Conservation (phyloP, 257 asterid species). For the Solanum phureja region DNA sequence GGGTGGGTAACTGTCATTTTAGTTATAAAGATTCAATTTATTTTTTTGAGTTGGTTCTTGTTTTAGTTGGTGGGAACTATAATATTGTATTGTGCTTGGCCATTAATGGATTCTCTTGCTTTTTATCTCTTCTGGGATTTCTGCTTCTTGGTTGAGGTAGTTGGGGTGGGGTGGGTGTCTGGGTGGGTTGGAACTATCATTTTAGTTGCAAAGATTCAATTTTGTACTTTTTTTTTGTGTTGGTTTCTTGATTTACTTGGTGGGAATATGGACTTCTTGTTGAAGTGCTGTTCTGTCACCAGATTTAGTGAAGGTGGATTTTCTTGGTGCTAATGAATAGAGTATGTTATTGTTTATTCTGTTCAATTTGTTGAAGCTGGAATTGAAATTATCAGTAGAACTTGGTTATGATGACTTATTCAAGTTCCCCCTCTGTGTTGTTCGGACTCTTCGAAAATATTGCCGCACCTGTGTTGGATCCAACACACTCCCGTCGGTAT, state of each 20-base stretch:
- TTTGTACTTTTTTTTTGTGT: not conserved
- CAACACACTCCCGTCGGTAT: not conserved
- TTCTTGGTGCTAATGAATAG: slow-evolving; percentile 7
- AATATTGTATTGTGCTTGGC: not conserved
- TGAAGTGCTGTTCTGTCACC: not conserved
- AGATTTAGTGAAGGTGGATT: slow-evolving; percentile 1
- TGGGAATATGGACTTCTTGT: not conserved
- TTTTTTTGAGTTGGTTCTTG: not conserved
- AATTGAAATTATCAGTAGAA: not conserved
- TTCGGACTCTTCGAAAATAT: not conserved
- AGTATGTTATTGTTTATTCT: not conserved
- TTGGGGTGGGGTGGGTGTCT: not conserved
- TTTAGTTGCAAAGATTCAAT: not conserved
- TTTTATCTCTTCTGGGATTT: not conserved
- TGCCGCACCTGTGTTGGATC: not conserved
- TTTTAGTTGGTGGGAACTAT: not conserved
- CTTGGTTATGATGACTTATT: not conserved
- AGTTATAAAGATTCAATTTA: not conserved
- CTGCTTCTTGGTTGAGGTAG: not conserved
- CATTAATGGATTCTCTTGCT: not conserved
- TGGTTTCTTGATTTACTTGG: not conserved
- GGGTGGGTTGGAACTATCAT: not conserved
- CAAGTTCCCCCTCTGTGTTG: not conserved
- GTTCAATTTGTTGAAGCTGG: not conserved
- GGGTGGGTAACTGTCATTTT: not conserved